phyloP scores from a whole-genome alignment of 2,329 filamentous ascomycete genomes.

The Paecilomyces sp. region DNA sequence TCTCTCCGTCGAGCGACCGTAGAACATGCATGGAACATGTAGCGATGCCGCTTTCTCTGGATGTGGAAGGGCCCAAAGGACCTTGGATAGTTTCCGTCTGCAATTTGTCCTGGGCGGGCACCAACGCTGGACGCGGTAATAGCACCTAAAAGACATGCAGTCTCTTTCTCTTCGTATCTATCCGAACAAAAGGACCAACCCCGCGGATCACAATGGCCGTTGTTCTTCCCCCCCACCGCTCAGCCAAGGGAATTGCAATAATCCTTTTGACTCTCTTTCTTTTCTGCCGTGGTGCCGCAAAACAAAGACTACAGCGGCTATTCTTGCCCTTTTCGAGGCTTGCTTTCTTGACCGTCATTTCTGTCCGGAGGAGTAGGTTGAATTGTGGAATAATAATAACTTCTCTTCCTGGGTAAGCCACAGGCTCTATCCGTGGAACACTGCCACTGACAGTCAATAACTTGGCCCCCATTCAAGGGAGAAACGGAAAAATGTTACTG shows the following conservation, averaged over 20 bases:
- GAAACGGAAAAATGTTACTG: not conserved
- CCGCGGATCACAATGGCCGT: not conserved
- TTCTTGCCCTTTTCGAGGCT: not conserved
- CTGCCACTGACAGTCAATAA: not conserved
- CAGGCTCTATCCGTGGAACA: not conserved
- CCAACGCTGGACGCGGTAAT: not conserved
- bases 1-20: slow-evolving; percentile 19
- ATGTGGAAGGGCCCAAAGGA: not conserved
- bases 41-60: not conserved
- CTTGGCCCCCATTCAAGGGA: not conserved
- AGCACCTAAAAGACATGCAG: not conserved
- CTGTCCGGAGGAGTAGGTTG: not conserved
- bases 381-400: not conserved
- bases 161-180: not conserved
- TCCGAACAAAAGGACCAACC: not conserved
- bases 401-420: not conserved
- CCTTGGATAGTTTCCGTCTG: not conserved
- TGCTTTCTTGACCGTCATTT: not conserved
- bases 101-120: not conserved
- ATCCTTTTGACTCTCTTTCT: not conserved
- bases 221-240: not conserved
- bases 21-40: slow-evolving; percentile 34
- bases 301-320: not conserved
- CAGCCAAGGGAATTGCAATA: not conserved
- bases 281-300: not conserved